Conservation (phyloP, 2,329 filamentous ascomycete genomes). For the Rugonectria rugulosa region DNA sequence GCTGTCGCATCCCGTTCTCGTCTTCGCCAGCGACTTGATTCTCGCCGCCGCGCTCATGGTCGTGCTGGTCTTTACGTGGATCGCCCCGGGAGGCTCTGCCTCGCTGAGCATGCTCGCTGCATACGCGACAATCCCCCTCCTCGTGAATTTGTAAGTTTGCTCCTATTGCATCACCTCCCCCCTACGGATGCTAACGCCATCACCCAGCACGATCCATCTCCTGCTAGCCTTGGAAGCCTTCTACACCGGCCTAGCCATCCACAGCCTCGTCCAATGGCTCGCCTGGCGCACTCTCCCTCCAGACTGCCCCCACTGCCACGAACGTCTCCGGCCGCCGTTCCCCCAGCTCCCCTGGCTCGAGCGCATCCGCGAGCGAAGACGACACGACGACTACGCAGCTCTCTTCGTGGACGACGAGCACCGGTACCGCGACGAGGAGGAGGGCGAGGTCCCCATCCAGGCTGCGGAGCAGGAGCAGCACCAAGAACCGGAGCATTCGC, state of each 20-base stretch:
- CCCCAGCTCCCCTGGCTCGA: constrained; percentile 47
- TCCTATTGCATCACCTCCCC: not conserved
- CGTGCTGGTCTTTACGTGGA: constrained; percentile 52
- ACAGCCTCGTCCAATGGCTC: constrained; percentile 47
- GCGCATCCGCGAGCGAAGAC: constrained; percentile 28
- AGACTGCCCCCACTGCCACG: constrained; percentile 51
- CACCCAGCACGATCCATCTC: constrained; percentile 46
- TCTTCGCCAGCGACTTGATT: constrained; percentile 48
- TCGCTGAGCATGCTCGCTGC: constrained; percentile 51
- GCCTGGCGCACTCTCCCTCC: constrained; percentile 49
- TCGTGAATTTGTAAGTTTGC: constrained; percentile 49
- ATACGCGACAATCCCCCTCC: constrained; percentile 51
- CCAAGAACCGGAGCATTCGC: constrained; percentile 9
- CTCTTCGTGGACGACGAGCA: constrained; percentile 37
- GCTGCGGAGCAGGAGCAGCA: constrained; percentile 10
- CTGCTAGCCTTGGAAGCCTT: constrained; percentile 48
- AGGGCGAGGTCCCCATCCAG: constrained; percentile 19
- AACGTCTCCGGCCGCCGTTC: constrained; percentile 47
- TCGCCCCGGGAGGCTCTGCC: constrained; percentile 35
- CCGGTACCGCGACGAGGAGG: constrained; percentile 39
- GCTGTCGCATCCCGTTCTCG: constrained; percentile 41
- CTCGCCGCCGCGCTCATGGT: constrained; percentile 48
- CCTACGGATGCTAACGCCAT: constrained; percentile 9
- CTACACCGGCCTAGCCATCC: constrained; percentile 50
- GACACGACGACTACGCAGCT: constrained; percentile 22